Conservation (phyloP, 495 filamentous ascomycete species). For the Chaetomium tenue region DNA sequence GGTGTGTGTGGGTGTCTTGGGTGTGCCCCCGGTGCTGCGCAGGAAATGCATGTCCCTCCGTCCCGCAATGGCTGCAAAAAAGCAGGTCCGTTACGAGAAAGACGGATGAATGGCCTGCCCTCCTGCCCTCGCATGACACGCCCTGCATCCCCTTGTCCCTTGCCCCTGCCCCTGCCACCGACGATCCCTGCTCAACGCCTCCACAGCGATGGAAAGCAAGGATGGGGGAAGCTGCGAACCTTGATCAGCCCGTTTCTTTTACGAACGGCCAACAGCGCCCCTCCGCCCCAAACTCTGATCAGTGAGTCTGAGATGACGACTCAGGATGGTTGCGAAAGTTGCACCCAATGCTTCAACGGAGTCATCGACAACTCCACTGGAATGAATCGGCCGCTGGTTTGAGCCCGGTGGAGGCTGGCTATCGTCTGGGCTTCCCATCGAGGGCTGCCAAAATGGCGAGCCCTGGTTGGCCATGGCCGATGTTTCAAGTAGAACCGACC, state of each 20-base stretch:
- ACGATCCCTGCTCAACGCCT: slow-evolving; percentile 8
- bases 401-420: slow-evolving; percentile 8
- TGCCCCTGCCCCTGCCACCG: slow-evolving; percentile 11
- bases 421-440: slow-evolving; percentile 21
- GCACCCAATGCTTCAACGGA: slow-evolving; percentile 2
- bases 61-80: not conserved
- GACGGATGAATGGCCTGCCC: slow-evolving; percentile 21
- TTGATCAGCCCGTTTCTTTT: not conserved
- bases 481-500: slow-evolving; percentile 35
- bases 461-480: slow-evolving; percentile 29
- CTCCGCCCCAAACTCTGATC: not conserved
- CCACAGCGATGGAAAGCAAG: not conserved
- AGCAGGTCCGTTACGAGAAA: slow-evolving; percentile 18
- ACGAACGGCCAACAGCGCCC: not conserved
- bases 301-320: not conserved
- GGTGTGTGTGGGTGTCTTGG: too few species aligned
- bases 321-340: not conserved
- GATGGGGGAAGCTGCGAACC: slow-evolving; percentile 1
- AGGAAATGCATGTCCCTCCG: slow-evolving; percentile 14
- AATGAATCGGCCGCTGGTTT: slow-evolving; percentile 2
- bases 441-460: slow-evolving; percentile 13
- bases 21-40: slow-evolving; percentile 8
- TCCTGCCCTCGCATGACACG: slow-evolving; percentile 26
- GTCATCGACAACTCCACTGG: not conserved
- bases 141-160: slow-evolving; percentile 9